Evolutionary conservation across 306 rosid genomes (phyloP).

Genomic region (Nissolia schottii): DNA sequence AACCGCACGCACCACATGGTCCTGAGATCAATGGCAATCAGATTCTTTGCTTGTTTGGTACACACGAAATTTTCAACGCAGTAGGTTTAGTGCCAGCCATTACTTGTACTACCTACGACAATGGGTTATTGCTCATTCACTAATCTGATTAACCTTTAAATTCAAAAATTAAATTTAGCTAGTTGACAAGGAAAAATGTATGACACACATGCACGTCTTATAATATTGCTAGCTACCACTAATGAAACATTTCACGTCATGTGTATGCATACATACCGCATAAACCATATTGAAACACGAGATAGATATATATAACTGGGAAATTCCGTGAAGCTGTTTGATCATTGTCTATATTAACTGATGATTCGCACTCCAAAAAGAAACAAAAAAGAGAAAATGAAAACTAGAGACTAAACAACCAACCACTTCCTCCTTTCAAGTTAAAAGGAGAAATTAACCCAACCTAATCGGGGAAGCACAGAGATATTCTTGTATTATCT

Average conservation of each 20-base stretch:
- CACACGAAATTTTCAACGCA: constrained; percentile 12
- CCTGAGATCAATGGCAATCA: constrained; percentile 18
- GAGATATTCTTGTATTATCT: too few relatives aligned
- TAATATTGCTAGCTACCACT: too few relatives aligned
- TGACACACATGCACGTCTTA: constrained; percentile 19
- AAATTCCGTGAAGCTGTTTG: constrained; percentile 35
- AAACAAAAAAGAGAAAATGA: neutral
- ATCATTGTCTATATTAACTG: constrained; percentile 38
- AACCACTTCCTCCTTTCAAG: constrained; percentile 28
- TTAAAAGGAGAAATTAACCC: constrained; percentile 22
- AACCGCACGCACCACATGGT: constrained; percentile 35
- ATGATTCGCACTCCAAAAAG: constrained; percentile 38
- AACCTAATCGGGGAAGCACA: too few relatives aligned
- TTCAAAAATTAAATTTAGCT: too few relatives aligned
- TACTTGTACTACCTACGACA: neutral
- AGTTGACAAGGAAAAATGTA: neutral
- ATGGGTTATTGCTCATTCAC: neutral
- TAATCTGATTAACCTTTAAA: neutral
- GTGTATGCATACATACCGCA: too few relatives aligned
- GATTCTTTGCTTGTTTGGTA: neutral
- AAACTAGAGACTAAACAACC: constrained; percentile 29
- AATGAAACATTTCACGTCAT: neutral
- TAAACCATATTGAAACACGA: too few relatives aligned
- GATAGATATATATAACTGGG: constrained; percentile 5
- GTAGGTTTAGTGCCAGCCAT: constrained; percentile 16